Evolutionary conservation across 1,284 basidiomycete genomes (phyloP).

Genomic region (Ceratobasidium sp.): DNA sequence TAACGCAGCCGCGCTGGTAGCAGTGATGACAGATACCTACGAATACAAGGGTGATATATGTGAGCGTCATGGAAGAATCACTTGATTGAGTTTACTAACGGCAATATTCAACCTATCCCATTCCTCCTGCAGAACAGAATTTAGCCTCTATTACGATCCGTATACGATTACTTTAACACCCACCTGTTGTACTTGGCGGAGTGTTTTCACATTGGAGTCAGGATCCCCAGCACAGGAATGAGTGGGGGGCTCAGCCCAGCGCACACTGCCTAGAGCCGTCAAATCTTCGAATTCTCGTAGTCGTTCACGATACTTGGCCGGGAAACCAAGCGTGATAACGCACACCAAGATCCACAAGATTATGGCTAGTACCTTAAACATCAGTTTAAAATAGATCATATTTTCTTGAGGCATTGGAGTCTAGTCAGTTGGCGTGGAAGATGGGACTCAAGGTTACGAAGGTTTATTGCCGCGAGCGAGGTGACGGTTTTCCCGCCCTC

Average conservation of each 20-base stretch:
- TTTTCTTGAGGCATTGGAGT: not conserved
- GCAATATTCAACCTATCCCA: conserved; percentile 34
- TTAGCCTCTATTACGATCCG: too few species aligned
- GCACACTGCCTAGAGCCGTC: not conserved
- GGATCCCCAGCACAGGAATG: not conserved
- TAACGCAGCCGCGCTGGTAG: conserved; percentile 17
- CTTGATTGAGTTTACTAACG: not conserved
- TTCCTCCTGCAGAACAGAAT: not conserved
- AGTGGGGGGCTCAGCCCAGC: not conserved
- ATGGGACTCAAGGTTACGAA: not conserved
- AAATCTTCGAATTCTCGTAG: conserved; percentile 26
- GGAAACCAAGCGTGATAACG: conserved; percentile 14
- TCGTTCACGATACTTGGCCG: conserved; percentile 23
- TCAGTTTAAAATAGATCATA: not conserved
- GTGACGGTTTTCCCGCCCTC: not conserved
- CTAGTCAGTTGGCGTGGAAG: not conserved
- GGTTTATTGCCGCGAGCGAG: not conserved
- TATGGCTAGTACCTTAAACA: not conserved
- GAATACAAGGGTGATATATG: not conserved
- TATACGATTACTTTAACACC: not conserved
- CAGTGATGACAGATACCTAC: conserved; percentile 21
- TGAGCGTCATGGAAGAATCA: not conserved
- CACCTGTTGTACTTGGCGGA: conserved; percentile 24
- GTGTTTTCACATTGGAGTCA: not conserved
- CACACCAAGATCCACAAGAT: conserved; percentile 3